phyloP scores from a whole-genome alignment of 768 basidiomycete species.

The Chalciporus pseudorubinellus region DNA sequence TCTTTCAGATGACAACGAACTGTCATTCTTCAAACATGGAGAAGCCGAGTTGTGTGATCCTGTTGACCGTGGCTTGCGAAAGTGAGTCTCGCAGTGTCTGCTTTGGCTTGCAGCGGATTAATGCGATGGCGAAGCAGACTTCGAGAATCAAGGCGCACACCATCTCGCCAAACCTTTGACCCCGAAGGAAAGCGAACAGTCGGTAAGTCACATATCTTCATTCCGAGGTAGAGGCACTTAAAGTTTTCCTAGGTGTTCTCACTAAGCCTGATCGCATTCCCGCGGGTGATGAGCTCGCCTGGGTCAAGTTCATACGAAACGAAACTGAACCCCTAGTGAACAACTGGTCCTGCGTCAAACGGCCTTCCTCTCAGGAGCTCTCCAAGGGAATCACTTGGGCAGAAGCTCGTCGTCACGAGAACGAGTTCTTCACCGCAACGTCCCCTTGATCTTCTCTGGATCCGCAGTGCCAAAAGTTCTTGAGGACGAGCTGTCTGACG shows the following conservation, averaged over 20 bases:
- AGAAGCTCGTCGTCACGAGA: no score
- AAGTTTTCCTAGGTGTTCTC: conserved; percentile 47
- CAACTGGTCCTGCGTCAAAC: no score
- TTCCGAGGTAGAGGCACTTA: no score
- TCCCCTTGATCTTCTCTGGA: conserved; percentile 60
- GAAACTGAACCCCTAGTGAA: no score
- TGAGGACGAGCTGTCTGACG: conserved; percentile 57
- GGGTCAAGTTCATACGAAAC: no score
- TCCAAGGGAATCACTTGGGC: no score
- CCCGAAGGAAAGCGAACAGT: conserved; percentile 60
- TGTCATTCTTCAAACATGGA: conserved; percentile 54
- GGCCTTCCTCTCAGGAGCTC: no score
- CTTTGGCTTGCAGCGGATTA: no score
- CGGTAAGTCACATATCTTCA: conserved; percentile 40
- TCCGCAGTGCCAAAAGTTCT: conserved; percentile 43
- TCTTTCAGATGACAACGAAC: no score
- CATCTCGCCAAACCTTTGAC: conserved; percentile 50
- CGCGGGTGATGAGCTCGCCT: no score
- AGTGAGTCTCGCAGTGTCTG: no score
- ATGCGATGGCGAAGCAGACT: conserved; percentile 48
- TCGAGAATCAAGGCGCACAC: conserved; percentile 74
- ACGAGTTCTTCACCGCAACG: no score
- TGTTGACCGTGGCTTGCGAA: conserved; percentile 63
- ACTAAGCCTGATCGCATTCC: conserved; percentile 64
- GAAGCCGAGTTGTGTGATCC: conserved; percentile 59